Evolutionary conservation across 768 basidiomycete genomes (phyloP), one percentile per base, ranked within the genome.

Genomic region (Exsudoporus frostii): DNA sequence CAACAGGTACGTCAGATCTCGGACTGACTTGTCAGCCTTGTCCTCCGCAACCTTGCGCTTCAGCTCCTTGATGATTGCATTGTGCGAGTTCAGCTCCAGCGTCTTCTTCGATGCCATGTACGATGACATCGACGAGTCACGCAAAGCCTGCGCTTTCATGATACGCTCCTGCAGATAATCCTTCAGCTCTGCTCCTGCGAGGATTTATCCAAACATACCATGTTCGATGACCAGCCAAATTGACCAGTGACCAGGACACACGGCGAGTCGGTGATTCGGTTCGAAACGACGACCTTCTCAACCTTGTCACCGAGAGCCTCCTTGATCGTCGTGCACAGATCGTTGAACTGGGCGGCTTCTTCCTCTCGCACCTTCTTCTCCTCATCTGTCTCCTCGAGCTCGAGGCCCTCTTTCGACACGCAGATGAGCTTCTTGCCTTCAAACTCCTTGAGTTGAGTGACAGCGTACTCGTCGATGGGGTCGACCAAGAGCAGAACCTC

Each of bases 101-200:
- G 95, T 97, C 87, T 97, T 97, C 82, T 95, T 95, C 55, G 88
- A 90, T 27, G 92, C 91, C 96, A 98, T 98, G 82, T 98, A 98
- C 24, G 93, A 96, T 24, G 94, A 97, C 95, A 96, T 96, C 55
- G 90, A 92, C 17, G 92, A 91, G 71, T 96, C 93, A 58, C 93
- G 90, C 51, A 96, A 84, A 29, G 95, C 95, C 75, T 98, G 95
- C 13, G 96, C 94, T 77, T 96, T 96, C 96, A 98, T 98, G 79
- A 98, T 97, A 74, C 95, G 88, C 73, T 95, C 90, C 84, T 86
- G 61, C 39, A 65, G 0, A 34, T 32, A 19, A 29, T 33, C 27
- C 14, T 47, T 64, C 11, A 62, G 32, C 20, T 14, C 40, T 30
- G 20, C 20, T 46, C 20, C 9, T 4, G 14, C 8, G 5, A 27